Percentiles rank a stretch among this genome's conserved stretches.
phyloP scores from a whole-genome alignment of 2,329 filamentous ascomycete species.

The Colletotrichum trifolii region DNA sequence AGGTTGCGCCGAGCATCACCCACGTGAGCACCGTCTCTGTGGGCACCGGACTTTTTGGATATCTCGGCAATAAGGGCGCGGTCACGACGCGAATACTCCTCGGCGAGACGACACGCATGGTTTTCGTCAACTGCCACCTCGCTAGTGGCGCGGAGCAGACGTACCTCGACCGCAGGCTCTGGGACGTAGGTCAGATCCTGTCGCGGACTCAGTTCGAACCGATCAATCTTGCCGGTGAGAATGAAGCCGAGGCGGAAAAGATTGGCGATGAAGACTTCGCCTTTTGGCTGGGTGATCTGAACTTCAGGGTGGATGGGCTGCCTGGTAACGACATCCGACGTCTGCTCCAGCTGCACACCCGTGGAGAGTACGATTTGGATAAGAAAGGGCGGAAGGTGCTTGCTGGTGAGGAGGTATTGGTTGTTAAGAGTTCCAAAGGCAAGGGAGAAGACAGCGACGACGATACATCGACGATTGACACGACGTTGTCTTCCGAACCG shows the following conservation, averaged over 20 bases:
- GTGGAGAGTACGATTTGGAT: slow-evolving; percentile 77
- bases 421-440: slow-evolving; percentile 41
- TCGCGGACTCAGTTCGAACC: slow-evolving; percentile 82
- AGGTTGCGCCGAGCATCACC: slow-evolving; percentile 78
- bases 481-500: slow-evolving; percentile 40
- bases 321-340: slow-evolving; percentile 91
- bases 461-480: slow-evolving; percentile 50
- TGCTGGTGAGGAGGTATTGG: slow-evolving; percentile 53
- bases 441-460: slow-evolving; percentile 57
- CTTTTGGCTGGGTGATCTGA: slow-evolving; percentile 97
- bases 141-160: slow-evolving; percentile 85
- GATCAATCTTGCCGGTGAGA: slow-evolving; percentile 72
- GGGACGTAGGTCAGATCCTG: slow-evolving; percentile 86
- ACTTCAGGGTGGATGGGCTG: slow-evolving; percentile 89
- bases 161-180: slow-evolving; percentile 85
- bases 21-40: slow-evolving; percentile 86
- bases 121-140: slow-evolving; percentile 92
- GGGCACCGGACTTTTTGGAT: slow-evolving; percentile 90
- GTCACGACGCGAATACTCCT: slow-evolving; percentile 84
- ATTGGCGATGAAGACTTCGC: slow-evolving; percentile 93
- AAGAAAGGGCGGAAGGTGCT: slow-evolving; percentile 53
- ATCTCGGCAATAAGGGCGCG: slow-evolving; percentile 96
- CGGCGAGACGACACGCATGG: slow-evolving; percentile 87
- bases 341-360: slow-evolving; percentile 83
- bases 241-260: slow-evolving; percentile 72